A percentile compares a stretch with the other conserved stretches of the same genome.
phyloP scores from a whole-genome alignment of 2,329 filamentous ascomycete genomes.

The Fusarium avenaceum region DNA sequence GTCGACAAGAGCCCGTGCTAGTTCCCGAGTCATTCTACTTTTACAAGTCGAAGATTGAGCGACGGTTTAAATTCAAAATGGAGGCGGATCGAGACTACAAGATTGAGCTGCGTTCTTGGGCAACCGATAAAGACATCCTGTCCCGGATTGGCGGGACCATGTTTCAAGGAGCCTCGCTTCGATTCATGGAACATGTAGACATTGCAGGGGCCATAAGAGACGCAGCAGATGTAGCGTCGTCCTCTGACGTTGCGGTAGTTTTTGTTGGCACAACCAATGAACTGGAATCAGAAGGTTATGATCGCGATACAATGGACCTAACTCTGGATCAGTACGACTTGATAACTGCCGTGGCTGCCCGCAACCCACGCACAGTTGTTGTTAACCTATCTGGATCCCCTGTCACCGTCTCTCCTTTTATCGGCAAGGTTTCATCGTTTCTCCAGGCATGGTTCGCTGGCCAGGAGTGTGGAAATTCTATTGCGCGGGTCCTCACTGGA shows the following conservation, averaged over 20 bases:
- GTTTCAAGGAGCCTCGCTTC: conserved; percentile 16
- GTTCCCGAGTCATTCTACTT: conserved; percentile 16
- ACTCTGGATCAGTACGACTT: conserved; percentile 1
- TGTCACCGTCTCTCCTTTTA: neutral
- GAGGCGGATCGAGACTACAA: neutral
- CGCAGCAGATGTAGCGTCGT: neutral
- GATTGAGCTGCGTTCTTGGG: conserved; percentile 8
- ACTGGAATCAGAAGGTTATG: conserved; percentile 18
- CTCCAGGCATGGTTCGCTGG: conserved; percentile 11
- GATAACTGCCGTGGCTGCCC: neutral
- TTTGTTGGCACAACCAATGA: conserved; percentile 22
- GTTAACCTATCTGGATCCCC: conserved; percentile 3
- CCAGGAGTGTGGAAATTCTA: conserved; percentile 5
- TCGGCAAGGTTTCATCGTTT: neutral
- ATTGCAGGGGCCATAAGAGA: neutral
- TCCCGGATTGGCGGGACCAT: conserved; percentile 10
- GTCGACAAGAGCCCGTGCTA: neutral
- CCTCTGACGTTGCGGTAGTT: neutral
- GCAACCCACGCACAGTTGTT: neutral
- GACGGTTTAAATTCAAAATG: neutral
- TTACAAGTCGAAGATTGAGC: conserved; percentile 19
- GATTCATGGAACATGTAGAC: conserved; percentile 3
- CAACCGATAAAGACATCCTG: neutral
- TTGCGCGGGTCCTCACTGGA: neutral
- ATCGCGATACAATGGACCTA: conserved; percentile 17